Evolutionary conservation across 495 filamentous ascomycete species (phyloP).

Genomic region (Xylaria bambusicola): DNA sequence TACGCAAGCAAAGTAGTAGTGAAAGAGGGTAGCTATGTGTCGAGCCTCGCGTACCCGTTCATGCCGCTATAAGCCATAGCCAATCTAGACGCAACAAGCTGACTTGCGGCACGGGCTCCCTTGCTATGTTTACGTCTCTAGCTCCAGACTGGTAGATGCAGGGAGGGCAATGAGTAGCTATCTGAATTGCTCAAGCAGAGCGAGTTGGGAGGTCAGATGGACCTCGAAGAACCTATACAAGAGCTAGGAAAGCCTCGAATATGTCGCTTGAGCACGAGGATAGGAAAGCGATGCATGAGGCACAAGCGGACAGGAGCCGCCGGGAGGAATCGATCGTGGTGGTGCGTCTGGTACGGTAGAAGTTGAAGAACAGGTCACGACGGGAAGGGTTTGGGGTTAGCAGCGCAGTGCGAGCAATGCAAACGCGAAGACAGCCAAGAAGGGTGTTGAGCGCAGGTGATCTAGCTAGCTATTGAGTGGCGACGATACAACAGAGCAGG

Average conservation of each 20-base stretch:
- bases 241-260: slow-evolving; percentile 11
- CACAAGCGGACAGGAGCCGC: slow-evolving; percentile 14
- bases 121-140: background rate
- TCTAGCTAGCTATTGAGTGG: too few species aligned
- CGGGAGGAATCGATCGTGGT: background rate
- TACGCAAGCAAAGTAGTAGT: background rate
- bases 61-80: slow-evolving; percentile 19
- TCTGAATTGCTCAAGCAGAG: slow-evolving; percentile 3
- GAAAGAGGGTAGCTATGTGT: background rate
- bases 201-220: slow-evolving; percentile 2
- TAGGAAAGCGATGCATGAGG: slow-evolving; percentile 17
- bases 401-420: background rate
- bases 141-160: background rate
- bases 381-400: background rate
- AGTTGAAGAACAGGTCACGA: slow-evolving; percentile 1
- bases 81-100: background rate
- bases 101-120: slow-evolving; percentile 1
- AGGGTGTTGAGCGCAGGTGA: too few species aligned
- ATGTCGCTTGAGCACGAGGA: slow-evolving; percentile 12
- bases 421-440: too few species aligned
- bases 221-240: background rate
- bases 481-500: too few species aligned
- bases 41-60: slow-evolving; percentile 9
- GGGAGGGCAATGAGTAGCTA: background rate
- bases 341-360: background rate